phyloP scores from a whole-genome alignment of 768 basidiomycete species.

The Gelatoporia subvermispora region DNA sequence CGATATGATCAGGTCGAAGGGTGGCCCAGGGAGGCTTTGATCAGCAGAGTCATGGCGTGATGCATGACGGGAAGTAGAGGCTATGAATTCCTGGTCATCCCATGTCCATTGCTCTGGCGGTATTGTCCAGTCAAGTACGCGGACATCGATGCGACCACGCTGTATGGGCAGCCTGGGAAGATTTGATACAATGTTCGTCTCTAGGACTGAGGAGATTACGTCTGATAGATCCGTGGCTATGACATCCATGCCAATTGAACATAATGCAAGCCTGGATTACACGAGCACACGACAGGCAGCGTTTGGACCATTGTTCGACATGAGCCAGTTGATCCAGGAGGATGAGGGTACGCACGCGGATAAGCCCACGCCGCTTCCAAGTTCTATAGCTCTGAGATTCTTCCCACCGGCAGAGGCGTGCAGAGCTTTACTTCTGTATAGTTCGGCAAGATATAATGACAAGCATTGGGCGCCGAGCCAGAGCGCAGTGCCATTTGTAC shows the following conservation, averaged over 20 bases:
- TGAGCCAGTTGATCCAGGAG: background rate
- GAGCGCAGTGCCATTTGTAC: constrained; percentile 74
- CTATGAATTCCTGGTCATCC: constrained; percentile 28
- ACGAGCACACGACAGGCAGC: background rate
- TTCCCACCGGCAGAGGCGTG: constrained; percentile 6
- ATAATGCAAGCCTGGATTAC: constrained; percentile 50
- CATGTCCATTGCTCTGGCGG: constrained; percentile 52
- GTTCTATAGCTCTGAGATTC: constrained; percentile 54
- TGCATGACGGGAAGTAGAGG: constrained; percentile 3
- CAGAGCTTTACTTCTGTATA: constrained; percentile 25
- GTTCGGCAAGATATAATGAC: constrained; percentile 49
- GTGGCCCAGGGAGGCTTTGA: constrained; percentile 35
- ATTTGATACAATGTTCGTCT: constrained; percentile 56
- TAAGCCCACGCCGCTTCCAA: constrained; percentile 81
- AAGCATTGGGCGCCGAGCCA: constrained; percentile 84
- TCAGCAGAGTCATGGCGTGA: background rate
- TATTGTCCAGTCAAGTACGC: constrained; percentile 69
- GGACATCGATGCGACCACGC: constrained; percentile 49
- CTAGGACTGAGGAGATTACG: constrained; percentile 60
- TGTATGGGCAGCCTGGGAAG: constrained; percentile 19
- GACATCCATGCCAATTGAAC: constrained; percentile 69
- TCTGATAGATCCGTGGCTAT: constrained; percentile 69
- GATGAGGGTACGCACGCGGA: constrained; percentile 50
- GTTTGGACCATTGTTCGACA: constrained; percentile 1
- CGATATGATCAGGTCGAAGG: constrained; percentile 74